A percentile compares a stretch with the other conserved stretches of the same genome.
Evolutionary conservation across 306 rosid genomes (phyloP).

Genomic region (Benincasa hispida): DNA sequence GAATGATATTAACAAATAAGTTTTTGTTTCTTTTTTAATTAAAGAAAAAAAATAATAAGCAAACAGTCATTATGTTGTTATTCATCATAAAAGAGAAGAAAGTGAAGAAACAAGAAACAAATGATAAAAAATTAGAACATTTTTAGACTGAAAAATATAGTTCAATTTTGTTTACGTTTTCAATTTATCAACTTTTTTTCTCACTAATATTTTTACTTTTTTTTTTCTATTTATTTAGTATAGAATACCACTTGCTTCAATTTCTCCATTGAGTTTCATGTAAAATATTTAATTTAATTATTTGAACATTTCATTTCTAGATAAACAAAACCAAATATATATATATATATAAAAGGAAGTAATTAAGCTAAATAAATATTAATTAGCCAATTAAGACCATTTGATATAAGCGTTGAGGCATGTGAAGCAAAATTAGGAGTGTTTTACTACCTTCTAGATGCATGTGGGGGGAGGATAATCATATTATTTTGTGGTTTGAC

Average conservation of each 20-base stretch:
- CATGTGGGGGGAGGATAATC: conserved; percentile 4
- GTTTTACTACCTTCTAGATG: not conserved
- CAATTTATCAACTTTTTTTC: no score
- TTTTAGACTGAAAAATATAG: no score
- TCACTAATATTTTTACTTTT: no score
- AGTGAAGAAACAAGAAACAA: no score
- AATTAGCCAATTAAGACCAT: not conserved
- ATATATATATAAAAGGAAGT: not conserved
- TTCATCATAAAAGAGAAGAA: no score
- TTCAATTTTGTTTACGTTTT: no score
- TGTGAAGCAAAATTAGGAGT: conserved; percentile 3
- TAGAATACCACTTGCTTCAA: not conserved
- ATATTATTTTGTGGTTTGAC: not conserved
- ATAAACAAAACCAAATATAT: not conserved
- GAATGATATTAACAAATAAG: no score
- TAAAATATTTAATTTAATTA: not conserved
- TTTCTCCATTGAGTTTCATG: not conserved
- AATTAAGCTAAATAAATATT: not conserved
- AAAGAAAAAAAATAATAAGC: no score
- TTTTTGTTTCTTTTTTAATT: no score
- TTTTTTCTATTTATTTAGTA: no score
- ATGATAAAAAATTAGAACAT: no score
- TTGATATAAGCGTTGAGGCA: not conserved
- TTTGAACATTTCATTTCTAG: not conserved
- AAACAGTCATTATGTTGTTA: no score